Percentiles rank a stretch among this genome's conserved stretches.
phyloP scores from a whole-genome alignment of 345 rosid genomes.

The Dimocarpus longan region DNA sequence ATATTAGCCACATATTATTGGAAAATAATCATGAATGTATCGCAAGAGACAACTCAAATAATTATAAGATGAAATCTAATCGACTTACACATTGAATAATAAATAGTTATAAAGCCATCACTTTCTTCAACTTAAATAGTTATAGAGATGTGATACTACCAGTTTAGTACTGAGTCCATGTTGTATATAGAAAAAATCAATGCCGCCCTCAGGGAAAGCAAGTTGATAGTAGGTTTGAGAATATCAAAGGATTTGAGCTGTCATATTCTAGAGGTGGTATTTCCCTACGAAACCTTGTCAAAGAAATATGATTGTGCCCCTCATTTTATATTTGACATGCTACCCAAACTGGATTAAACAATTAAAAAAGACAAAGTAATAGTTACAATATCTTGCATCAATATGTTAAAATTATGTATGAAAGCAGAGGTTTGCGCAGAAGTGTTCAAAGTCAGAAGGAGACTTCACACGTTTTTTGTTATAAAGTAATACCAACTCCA shows the following conservation, averaged over 20 bases:
- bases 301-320: neutral
- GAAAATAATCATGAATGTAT: no score
- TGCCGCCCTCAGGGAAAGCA: neutral
- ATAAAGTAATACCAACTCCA: slow-evolving; percentile 20
- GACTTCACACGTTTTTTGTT: slow-evolving; percentile 17
- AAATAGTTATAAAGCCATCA: no score
- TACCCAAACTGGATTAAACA: neutral
- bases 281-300: neutral
- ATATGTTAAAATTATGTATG: neutral
- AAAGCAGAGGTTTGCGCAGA: neutral
- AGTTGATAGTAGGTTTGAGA: neutral
- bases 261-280: neutral
- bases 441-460: slow-evolving; percentile 9
- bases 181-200: no score
- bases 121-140: no score
- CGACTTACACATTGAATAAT: neutral
- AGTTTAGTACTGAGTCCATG: neutral
- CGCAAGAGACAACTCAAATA: no score
- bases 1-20: no score
- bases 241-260: neutral
- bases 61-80: neutral
- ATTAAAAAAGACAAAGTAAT: neutral
- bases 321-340: neutral
- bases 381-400: neutral
- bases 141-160: neutral